Evolutionary conservation across 2,329 filamentous ascomycete species (phyloP), one percentile per base, ranked within the genome.

Genomic region (Iodosphaeria phyllophila): DNA sequence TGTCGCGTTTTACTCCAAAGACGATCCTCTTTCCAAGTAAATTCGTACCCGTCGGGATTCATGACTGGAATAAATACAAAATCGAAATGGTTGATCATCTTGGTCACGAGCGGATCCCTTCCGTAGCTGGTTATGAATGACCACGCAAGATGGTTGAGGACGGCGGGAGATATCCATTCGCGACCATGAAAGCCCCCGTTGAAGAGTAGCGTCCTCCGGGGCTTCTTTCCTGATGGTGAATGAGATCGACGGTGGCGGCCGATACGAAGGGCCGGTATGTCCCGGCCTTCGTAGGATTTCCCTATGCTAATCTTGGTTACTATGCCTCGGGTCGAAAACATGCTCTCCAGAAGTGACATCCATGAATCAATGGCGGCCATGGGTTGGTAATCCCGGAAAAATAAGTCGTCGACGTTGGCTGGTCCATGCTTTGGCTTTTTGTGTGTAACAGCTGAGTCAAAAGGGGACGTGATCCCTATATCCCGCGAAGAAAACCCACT

Each of bases 1-100:
- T 95, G 86, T 24, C 82, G 63, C 29, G 89, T 92, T 53, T 95
- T 98, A 41, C 86, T 76, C 86, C 86, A 98, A 1, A 98, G 58
- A 6, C 89, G 73, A 46, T 98, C 86, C 2, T 69, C 69, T 30
- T 84, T 70, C 86, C 86, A 95, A 1, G 79, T 83, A 48, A 92
- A 93, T 34, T 82, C 74, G 42, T 93, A 91, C 16, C 89, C 89
- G 46, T 98, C 89, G 0, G 86, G 83, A 43, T 98, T 98, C 29
- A 89, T 51, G 0, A 80, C 79, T 1, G 89, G 89, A 13, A 95
- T 64, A 37, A 95, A 75, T 22, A 95, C 60, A 37, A 91, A 72
- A 47, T 95, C 84, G 41, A 86, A 92, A 27, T 75, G 61, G 33
- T 89, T 63, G 4, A 98, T 61, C 6, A 95, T 59, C 31, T 72